phyloP scores from a whole-genome alignment of 805 yeast genomes.

The Candida pini region DNA sequence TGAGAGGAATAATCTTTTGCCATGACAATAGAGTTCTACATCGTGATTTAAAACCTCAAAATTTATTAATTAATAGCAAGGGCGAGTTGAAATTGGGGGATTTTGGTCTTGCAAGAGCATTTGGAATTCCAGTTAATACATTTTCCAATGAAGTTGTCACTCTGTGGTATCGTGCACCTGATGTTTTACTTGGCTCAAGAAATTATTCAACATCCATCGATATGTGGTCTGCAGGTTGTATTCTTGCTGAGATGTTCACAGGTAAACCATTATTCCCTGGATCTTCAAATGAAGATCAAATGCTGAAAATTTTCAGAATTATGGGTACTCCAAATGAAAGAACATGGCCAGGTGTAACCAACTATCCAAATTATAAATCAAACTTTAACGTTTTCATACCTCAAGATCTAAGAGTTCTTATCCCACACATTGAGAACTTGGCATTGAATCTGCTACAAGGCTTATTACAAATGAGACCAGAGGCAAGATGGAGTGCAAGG shows the following conservation, averaged over 20 bases:
- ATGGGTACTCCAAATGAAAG: constrained; percentile 96
- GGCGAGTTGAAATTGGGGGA: constrained; percentile 94
- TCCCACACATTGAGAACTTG: constrained; percentile 64
- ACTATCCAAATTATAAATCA: constrained; percentile 78
- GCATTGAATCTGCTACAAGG: constrained; percentile 63
- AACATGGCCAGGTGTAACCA: constrained; percentile 96
- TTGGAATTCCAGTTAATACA: constrained; percentile 96
- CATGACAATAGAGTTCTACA: constrained; percentile 82
- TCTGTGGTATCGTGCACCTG: constrained; percentile 97
- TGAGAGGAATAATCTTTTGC: constrained; percentile 84
- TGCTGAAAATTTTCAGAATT: constrained; percentile 82
- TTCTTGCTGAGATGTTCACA: constrained; percentile 97
- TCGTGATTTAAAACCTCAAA: constrained; percentile 91
- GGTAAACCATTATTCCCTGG: constrained; percentile 97
- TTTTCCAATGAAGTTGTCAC: constrained; percentile 97
- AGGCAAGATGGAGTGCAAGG: constrained; percentile 53
- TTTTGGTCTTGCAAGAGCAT: constrained; percentile 95
- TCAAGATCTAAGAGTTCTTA: constrained; percentile 69
- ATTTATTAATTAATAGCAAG: constrained; percentile 77
- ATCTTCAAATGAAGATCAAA: constrained; percentile 91
- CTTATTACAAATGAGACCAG: constrained; percentile 57
- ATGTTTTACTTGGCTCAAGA: constrained; percentile 88
- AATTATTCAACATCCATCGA: constrained; percentile 96
- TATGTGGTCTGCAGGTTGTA: constrained; percentile 98
- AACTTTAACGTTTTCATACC: constrained; percentile 84